Conservation (phyloP, 768 basidiomycete species). For the Rhodotorula diobovata region DNA sequence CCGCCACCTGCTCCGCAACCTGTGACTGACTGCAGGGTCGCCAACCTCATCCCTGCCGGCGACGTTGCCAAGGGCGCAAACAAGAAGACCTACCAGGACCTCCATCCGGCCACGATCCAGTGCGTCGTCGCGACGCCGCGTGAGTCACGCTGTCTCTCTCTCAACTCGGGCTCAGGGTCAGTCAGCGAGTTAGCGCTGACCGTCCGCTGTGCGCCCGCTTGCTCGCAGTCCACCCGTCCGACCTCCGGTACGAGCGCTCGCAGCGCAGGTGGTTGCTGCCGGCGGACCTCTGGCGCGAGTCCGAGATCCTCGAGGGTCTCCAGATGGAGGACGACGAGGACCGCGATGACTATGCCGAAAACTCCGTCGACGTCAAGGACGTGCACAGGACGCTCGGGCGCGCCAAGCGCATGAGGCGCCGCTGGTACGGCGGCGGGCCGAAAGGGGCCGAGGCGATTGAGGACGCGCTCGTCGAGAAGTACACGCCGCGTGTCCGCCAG, state of each 20-base stretch:
- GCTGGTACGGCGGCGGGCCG: accelerated
- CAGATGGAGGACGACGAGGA: slow-evolving; percentile 5
- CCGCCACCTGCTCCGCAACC: background rate
- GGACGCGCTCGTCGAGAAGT: background rate
- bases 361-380: no score
- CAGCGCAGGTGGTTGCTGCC: background rate
- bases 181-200: no score
- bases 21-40: background rate
- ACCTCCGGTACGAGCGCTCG: background rate
- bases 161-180: no score
- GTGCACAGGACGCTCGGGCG: background rate
- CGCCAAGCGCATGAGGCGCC: background rate
- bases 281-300: background rate
- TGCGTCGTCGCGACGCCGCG: background rate
- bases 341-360: background rate
- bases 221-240: background rate
- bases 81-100: background rate
- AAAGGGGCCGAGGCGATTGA: background rate
- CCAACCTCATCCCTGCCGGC: background rate
- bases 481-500: background rate
- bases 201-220: no score
- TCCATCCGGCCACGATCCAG: background rate
- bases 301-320: background rate
- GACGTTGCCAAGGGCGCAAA: background rate
- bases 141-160: background rate